These are phyloP conservation scores for Fusarium denticulatum DNA, from an alignment of 2,329 filamentous ascomycete species.

Conservation along the genomic window DNA sequence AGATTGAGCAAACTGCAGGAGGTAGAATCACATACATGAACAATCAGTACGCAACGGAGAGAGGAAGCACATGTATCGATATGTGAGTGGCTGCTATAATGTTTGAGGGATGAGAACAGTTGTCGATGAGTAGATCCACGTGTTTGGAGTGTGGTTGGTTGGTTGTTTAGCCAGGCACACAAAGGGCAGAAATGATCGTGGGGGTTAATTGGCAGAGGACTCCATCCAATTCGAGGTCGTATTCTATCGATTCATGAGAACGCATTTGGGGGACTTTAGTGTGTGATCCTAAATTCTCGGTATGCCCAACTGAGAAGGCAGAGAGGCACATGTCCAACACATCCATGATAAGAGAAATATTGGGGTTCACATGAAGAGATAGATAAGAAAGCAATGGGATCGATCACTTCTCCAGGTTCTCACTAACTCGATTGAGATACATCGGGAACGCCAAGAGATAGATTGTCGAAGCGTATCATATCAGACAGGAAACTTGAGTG, in stretches of 20 bases:
- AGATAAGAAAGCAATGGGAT: conserved; percentile 14
- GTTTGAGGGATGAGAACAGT: conserved; percentile 14
- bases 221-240: not conserved
- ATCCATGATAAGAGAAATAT: conserved; percentile 16
- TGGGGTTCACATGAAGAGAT: not conserved
- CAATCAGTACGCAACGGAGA: not conserved
- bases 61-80: not conserved
- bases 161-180: conserved; percentile 6
- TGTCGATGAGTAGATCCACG: conserved; percentile 32
- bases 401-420: conserved; percentile 24
- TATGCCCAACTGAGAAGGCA: conserved; percentile 19
- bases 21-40: not conserved
- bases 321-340: conserved; percentile 9
- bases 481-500: not conserved
- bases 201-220: not conserved
- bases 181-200: not conserved
- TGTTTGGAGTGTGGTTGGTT: conserved; percentile 28
- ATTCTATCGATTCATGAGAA: not conserved
- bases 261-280: not conserved
- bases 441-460: conserved; percentile 25
- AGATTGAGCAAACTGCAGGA: not conserved
- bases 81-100: conserved; percentile 5
- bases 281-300: conserved; percentile 14
- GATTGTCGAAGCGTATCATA: conserved; percentile 7
- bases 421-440: conserved; percentile 17